Percentiles rank a stretch among this genome's conserved stretches.
Evolutionary conservation across 208 protist genomes (phyloP).

Genomic region (Trypanosoma vivax): DNA sequence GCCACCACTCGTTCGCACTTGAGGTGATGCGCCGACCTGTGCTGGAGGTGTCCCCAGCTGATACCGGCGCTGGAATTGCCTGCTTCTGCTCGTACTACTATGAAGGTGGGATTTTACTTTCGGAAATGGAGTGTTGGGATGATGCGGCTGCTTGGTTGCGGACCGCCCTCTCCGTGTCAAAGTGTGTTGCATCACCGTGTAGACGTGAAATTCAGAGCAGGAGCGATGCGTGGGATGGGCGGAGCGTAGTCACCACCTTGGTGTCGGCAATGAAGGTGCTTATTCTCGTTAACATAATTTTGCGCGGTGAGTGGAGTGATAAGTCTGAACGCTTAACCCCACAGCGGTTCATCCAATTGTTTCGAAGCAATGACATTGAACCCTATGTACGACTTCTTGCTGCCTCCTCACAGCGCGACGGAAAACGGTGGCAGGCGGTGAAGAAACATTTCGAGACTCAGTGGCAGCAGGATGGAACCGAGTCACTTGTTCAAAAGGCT

Average conservation of each 20-base stretch:
- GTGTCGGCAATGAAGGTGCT: slow-evolving; percentile 16
- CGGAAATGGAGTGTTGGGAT: slow-evolving; percentile 22
- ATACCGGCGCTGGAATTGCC: slow-evolving; percentile 28
- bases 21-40: slow-evolving; percentile 30
- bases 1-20: slow-evolving; percentile 23
- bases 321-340: slow-evolving; percentile 5
- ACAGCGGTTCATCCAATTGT: slow-evolving; percentile 15
- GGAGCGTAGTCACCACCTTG: slow-evolving; percentile 1
- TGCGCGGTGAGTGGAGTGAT: slow-evolving; percentile 3
- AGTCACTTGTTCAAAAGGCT: slow-evolving; percentile 10
- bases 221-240: no score
- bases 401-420: slow-evolving; percentile 16
- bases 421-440: slow-evolving; percentile 5
- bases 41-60: slow-evolving; percentile 15
- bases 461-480: slow-evolving; percentile 9
- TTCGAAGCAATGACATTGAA: slow-evolving; percentile 4
- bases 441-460: slow-evolving; percentile 5
- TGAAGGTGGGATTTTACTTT: slow-evolving; percentile 38
- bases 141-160: slow-evolving; percentile 30
- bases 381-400: slow-evolving; percentile 15
- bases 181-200: no score
- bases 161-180: neutral
- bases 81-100: slow-evolving; percentile 45
- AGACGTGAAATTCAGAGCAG: neutral
- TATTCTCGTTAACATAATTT: slow-evolving; percentile 19